Base-by-base conservation (phyloP, 2,329 filamentous ascomycete species). In the Fusarium phyllophilum region DNA sequence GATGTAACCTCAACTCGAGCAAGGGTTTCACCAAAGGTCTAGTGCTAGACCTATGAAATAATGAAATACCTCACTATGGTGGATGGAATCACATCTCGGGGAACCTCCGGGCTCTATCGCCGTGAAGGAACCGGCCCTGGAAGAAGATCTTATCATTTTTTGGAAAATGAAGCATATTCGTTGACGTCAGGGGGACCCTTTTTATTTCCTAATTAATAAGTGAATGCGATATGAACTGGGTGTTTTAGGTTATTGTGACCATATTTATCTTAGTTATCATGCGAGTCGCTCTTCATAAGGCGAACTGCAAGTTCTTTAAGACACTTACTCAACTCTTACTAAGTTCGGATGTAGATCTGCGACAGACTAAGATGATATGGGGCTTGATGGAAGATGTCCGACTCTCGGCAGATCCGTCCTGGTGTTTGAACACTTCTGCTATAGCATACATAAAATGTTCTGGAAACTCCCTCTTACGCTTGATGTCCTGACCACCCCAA, bases 151-250 rank as follows among this genome's bases (percentile, higher is more conserved):
- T 20, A 4, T 51, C 31, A 2, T 0, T 11, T 20, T 24, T 51
- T 15, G 48, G 34, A 2, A 20, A 34, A 20, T 34, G 8, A 4
- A 20, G 17, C n/a, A 34, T 51, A 10, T 24, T 34, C 22, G 11
- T 18, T 11, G 22, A 20, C 22, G 8, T 51, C 31, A 51, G 48
- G 12, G 8, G 3, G 5, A n/a, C 26, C 2, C 0, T 6, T 48
- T 48, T 3, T 14, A 24, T 6, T 4, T 24, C 5, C 5, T 14
- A 8, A 18, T 14, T 3, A 18, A 18, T 6, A 33, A 22, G 9
- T 44, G 3, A 7, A 20, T 14, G 15, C 24, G 15, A 18, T 14
- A 1, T 5, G 0, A 24, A 4, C 3, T 10, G 6, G 12, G 3
- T 0, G 13, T 34, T 24, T 34, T 20, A 34, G 48, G 48, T 34